Evolutionary conservation across 805 yeast species (phyloP), one percentile per base, ranked within the genome.

Genomic region (Sugiyamaella lignohabitans): DNA sequence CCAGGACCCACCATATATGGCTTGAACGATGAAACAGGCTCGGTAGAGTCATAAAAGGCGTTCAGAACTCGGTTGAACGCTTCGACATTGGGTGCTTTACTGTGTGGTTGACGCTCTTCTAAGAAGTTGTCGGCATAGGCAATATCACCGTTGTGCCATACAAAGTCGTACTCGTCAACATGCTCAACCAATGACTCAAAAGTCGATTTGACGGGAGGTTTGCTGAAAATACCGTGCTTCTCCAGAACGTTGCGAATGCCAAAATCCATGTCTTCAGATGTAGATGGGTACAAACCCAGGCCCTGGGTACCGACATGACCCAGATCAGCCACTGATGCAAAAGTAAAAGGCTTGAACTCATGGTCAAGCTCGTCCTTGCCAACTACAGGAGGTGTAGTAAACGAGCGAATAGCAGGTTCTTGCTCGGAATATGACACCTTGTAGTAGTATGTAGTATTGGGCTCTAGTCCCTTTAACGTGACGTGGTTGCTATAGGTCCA

Each of bases 81-180:
- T 18, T 49, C 45, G 19, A 51, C 36, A 46, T 53, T 48, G 20
- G 52, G 52, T 3, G 21, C 36, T 3, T 17, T 41, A 10, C 48
- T 48, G 6, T 11, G 20, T 5, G 23, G 24, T 27, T 8, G 14
- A 27, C 32, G 32, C 46, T 57, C 59, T 36, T 52, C 40, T 36
- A 61, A 56, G 62, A 63, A 61, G 24, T 57, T 44, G 49, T 62
- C 66, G 10, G 66, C 62, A 40, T 62, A 62, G 19, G 60, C 62
- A 41, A 62, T 43, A 45, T 62, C 66, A 34, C 66, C 66, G 6
- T 57, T 55, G 42, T 58, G 62, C 52, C 58, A 54, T 18, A 54
- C 40, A 42, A 56, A 56, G 27, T 54, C 59, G 46, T 51, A 57
- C 14, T 53, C 46, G 46, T 56, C 57, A 10, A 43, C 20, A 34